Evolutionary conservation across 108 stramenopile genomes (phyloP).

Genomic region (Skeletonema costatum): DNA sequence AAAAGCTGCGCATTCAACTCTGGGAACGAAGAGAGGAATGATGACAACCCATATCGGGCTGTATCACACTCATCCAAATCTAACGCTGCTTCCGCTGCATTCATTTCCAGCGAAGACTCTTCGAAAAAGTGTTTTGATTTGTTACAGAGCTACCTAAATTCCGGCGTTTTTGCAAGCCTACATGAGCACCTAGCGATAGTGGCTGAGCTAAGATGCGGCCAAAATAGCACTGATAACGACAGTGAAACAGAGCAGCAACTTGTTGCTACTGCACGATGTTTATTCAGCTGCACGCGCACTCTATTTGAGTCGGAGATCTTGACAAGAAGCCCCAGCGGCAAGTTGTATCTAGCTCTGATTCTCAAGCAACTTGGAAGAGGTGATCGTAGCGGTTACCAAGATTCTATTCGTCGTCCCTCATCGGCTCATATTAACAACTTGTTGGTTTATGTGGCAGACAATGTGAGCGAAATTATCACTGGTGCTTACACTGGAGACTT

Average conservation of each 20-base stretch:
- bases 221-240: slow-evolving; percentile 19
- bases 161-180: slow-evolving; percentile 38
- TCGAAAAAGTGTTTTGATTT: slow-evolving; percentile 22
- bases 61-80: neutral
- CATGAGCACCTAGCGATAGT: slow-evolving; percentile 47
- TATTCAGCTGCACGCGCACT: slow-evolving; percentile 35
- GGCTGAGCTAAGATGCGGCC: slow-evolving; percentile 36
- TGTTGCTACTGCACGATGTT: slow-evolving; percentile 19
- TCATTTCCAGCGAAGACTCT: slow-evolving; percentile 12
- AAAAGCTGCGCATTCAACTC: slow-evolving; percentile 15
- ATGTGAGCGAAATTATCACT: slow-evolving; percentile 33
- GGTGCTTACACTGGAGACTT: slow-evolving; percentile 45
- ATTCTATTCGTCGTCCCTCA: slow-evolving; percentile 7
- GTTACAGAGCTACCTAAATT: slow-evolving; percentile 28
- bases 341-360: slow-evolving; percentile 22
- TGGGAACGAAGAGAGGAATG: slow-evolving; percentile 6
- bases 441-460: slow-evolving; percentile 22
- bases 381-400: slow-evolving; percentile 5
- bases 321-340: slow-evolving; percentile 28
- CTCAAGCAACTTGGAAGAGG: slow-evolving; percentile 44
- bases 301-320: slow-evolving; percentile 38
- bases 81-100: neutral
- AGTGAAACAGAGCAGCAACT: slow-evolving; percentile 13
- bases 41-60: slow-evolving; percentile 34
- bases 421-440: slow-evolving; percentile 7